Conservation (phyloP, 345 rosid species). For the rapeseed (Brassica napus) region DNA sequence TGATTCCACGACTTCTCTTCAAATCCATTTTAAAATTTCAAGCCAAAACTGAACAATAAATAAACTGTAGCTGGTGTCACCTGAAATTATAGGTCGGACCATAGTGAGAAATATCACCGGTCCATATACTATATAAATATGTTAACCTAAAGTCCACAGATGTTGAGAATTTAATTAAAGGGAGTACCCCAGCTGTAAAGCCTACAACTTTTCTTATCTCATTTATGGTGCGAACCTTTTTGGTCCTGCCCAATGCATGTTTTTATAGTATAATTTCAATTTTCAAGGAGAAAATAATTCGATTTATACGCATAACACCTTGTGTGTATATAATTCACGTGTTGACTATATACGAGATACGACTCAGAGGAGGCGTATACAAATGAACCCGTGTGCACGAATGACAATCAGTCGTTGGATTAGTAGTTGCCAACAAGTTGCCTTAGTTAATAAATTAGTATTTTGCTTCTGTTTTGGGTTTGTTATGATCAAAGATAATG, state of each 20-base stretch:
- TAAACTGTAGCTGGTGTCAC: constrained; percentile 17
- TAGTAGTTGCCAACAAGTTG: constrained; percentile 38
- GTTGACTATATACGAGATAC: constrained; percentile 9
- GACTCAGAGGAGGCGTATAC: not conserved
- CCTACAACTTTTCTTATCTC: constrained; percentile 36
- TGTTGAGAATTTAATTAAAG: constrained; percentile 33
- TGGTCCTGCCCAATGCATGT: constrained; percentile 39
- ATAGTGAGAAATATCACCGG: constrained; percentile 11
- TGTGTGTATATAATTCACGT: constrained; percentile 8
- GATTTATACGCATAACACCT: not conserved
- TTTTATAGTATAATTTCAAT: constrained; percentile 27
- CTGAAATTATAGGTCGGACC: constrained; percentile 34
- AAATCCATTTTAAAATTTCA: not conserved
- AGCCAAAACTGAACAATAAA: not conserved
- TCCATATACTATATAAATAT: not conserved
- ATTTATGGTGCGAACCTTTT: constrained; percentile 43
- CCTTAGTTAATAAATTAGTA: constrained; percentile 16
- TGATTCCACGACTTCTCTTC: constrained; percentile 3
- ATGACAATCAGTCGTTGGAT: constrained; percentile 37
- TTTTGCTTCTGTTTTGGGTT: not conserved
- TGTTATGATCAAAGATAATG: constrained; percentile 29
- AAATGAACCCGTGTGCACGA: constrained; percentile 4
- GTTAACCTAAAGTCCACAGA: too few species aligned
- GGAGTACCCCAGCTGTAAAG: constrained; percentile 40
- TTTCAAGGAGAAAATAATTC: constrained; percentile 33